Conservation (phyloP, 176 grass and related monocot genomes). For the Oryza nivara region DNA sequence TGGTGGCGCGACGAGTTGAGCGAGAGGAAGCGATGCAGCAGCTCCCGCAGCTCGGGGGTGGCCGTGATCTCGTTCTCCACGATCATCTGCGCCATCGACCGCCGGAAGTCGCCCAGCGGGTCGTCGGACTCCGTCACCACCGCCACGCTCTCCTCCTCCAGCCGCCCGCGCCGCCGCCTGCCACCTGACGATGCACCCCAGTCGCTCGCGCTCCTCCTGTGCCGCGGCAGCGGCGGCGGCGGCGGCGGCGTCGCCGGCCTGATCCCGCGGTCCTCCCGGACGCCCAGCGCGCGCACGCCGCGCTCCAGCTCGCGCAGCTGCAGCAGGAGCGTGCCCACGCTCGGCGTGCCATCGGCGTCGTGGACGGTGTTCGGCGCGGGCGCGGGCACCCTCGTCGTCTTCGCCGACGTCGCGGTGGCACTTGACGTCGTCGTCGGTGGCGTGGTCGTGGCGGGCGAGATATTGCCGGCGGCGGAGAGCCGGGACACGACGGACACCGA, state of each 20-base stretch:
- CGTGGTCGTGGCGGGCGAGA: slow-evolving; percentile 19
- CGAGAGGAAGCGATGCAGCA: slow-evolving; percentile 79
- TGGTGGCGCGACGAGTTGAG: slow-evolving; percentile 82
- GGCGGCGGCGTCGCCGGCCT: background rate
- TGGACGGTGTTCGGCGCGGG: background rate
- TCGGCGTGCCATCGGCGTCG: slow-evolving; percentile 32
- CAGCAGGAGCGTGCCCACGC: slow-evolving; percentile 57
- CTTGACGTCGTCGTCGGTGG: background rate
- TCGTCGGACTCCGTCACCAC: slow-evolving; percentile 83
- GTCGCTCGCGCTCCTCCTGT: slow-evolving; percentile 16
- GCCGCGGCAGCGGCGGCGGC: background rate
- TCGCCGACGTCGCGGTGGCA: background rate
- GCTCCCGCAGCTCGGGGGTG: slow-evolving; percentile 61
- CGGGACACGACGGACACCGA: slow-evolving; percentile 44
- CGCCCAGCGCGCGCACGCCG: slow-evolving; percentile 45
- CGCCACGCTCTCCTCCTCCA: slow-evolving; percentile 71
- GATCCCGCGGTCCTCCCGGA: background rate
- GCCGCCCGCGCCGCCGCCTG: background rate
- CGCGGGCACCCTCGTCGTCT: background rate
- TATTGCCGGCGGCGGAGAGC: slow-evolving; percentile 20
- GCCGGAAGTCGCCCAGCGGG: slow-evolving; percentile 82
- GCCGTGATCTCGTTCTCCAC: slow-evolving; percentile 80
- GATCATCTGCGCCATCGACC: slow-evolving; percentile 94
- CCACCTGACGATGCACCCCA: background rate
- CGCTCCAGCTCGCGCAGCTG: slow-evolving; percentile 68